phyloP scores from a whole-genome alignment of 441 rosid species.

The Oxalis stricta region DNA sequence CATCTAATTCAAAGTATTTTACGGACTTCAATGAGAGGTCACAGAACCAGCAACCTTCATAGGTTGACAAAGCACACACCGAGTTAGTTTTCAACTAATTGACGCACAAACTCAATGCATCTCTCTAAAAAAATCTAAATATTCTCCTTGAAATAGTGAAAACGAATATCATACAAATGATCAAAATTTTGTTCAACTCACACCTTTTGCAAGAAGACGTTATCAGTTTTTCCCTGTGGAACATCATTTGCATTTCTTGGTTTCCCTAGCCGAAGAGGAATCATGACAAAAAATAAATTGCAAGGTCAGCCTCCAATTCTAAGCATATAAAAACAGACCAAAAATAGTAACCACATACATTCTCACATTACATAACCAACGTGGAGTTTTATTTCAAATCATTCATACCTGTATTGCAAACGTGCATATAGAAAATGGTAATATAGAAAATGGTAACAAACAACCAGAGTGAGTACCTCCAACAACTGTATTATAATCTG shows the following conservation, averaged over 20 bases:
- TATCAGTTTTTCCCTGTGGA: slow-evolving; percentile 41
- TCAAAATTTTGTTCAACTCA: slow-evolving; percentile 1
- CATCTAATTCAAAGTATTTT: background rate
- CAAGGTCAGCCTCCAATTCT: background rate
- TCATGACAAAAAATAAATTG: background rate
- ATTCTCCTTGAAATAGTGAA: too few species aligned
- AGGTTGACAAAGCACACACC: too few species aligned
- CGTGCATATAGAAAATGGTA: background rate
- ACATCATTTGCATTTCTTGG: slow-evolving; percentile 30
- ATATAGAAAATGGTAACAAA: background rate
- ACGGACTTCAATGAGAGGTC: background rate
- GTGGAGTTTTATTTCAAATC: too few species aligned
- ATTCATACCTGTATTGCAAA: background rate
- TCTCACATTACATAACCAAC: too few species aligned
- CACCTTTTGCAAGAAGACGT: slow-evolving; percentile 79
- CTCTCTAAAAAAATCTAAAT: too few species aligned
- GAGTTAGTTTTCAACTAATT: too few species aligned
- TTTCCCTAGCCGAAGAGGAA: slow-evolving; percentile 34
- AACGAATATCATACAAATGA: background rate
- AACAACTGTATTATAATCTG: slow-evolving; percentile 48
- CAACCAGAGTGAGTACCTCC: slow-evolving; percentile 53
- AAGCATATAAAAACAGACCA: background rate
- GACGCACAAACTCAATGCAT: too few species aligned
- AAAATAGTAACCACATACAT: background rate
- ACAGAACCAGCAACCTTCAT: too few species aligned